Base-by-base conservation (phyloP, 1,284 basidiomycete species). In the Chiua sp. region DNA sequence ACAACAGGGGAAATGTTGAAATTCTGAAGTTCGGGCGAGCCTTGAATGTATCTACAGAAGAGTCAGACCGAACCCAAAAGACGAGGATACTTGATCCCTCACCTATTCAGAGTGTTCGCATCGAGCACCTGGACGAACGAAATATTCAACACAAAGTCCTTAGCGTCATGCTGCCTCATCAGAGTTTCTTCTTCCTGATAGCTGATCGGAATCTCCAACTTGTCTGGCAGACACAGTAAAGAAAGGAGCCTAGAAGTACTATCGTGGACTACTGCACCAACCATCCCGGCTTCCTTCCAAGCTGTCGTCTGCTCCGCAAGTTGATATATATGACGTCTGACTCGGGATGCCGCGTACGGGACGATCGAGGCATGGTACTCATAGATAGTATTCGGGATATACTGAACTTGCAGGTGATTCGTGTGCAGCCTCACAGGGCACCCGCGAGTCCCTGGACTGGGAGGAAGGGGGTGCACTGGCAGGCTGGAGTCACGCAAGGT, bases 371-470 rank as follows among this genome's bases (percentile, higher is more conserved):
- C 80, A 61, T 86, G 82, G 64, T 92, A 92, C 63, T 91, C 90
- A 66, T 79, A 83, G 3, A 90, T 67, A 2, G 84, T 80, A 0
- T 77, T 80, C 53, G 84, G 83, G 0, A 86, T 84, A 20, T 88
- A 73, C 44, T 78, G 79, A n/a, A 92, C 78, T 0, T 88, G 84
- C 75, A 91, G 91, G 77, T 87, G 90, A 65, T 92, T 92, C 22
- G 88, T 80, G 13, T 89, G 83, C 26, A 92, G 75, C 62, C 81
- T 86, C 71, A 90, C 82, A n/a, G 71, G 57, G 11, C 61, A 79
- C 13, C 90, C 90, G 3, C 63, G 65, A 0, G 77, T 85, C 2
- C 90, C 90, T 39, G 37, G 37, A 39, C 37, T 39, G 37, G 15
- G 37, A 18, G 16, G 37, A 39, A 3, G 12, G 5, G 37, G 37